Conservation (phyloP, 2,329 filamentous ascomycete genomes). For the Fusarium annulatum region DNA sequence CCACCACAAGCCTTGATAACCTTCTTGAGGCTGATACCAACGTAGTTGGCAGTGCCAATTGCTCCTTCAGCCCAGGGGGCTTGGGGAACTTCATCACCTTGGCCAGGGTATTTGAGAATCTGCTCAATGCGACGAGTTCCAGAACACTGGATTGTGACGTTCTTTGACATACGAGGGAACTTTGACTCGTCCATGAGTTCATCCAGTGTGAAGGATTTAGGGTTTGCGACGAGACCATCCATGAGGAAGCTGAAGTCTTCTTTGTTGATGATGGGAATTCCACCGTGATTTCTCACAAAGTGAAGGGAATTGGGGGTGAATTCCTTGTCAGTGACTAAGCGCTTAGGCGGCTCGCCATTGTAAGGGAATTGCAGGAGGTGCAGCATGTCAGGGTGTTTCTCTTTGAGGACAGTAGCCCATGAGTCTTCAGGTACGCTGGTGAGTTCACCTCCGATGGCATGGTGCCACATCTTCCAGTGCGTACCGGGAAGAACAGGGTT, state of each 20-base stretch:
- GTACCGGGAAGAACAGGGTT: conserved; percentile 68
- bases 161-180: conserved; percentile 70
- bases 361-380: conserved; percentile 73
- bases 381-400: conserved; percentile 70
- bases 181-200: conserved; percentile 69
- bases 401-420: conserved; percentile 65
- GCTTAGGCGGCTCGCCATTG: conserved; percentile 71
- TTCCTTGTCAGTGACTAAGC: conserved; percentile 63
- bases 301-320: conserved; percentile 70
- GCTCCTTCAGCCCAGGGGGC: conserved; percentile 73
- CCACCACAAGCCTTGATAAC: conserved; percentile 78
- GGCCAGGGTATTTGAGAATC: conserved; percentile 71
- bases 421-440: conserved; percentile 65
- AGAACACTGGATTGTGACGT: conserved; percentile 73
- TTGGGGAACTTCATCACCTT: conserved; percentile 71
- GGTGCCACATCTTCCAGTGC: conserved; percentile 69
- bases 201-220: conserved; percentile 65
- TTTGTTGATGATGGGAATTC: conserved; percentile 73
- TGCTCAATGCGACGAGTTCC: conserved; percentile 77
- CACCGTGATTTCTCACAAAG: conserved; percentile 79
- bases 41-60: conserved; percentile 72
- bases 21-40: conserved; percentile 74
- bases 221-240: conserved; percentile 70
- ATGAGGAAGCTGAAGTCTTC: conserved; percentile 65
- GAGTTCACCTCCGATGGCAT: conserved; percentile 57